These are phyloP conservation scores for Cryomyces minteri DNA, from an alignment of 495 filamentous ascomycete genomes.

Conservation along the genomic window DNA sequence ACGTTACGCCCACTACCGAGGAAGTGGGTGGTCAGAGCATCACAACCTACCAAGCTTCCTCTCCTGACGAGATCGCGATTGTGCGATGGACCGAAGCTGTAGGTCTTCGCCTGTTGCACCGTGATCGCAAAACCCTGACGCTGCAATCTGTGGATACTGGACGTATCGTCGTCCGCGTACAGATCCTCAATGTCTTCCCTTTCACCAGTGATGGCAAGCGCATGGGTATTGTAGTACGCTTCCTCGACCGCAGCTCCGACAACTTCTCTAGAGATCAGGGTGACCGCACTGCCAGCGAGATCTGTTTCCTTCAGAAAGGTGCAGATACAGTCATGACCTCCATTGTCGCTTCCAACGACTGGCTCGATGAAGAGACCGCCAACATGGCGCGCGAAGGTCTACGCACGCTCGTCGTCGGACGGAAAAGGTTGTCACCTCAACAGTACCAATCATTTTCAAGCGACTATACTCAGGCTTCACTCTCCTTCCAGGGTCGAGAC, in stretches of 20 bases:
- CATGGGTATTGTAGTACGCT: constrained; percentile 95
- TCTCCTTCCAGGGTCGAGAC: constrained; percentile 65
- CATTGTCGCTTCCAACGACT: constrained; percentile 90
- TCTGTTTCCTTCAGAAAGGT: constrained; percentile 98
- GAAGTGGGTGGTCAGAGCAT: constrained; percentile 56
- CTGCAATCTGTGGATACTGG: constrained; percentile 66
- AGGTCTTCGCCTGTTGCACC: constrained; percentile 65
- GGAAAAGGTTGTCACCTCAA: constrained; percentile 55
- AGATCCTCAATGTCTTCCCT: constrained; percentile 86
- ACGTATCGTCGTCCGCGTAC: constrained; percentile 62
- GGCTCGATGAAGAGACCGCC: constrained; percentile 94
- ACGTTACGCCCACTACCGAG: constrained; percentile 84
- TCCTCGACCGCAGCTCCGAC: constrained; percentile 28
- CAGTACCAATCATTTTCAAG: constrained; percentile 66
- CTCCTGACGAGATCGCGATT: constrained; percentile 96
- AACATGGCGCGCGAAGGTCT: constrained; percentile 98
- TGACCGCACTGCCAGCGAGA: constrained; percentile 32
- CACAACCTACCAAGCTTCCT: constrained; percentile 88
- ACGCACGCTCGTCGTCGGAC: constrained; percentile 81
- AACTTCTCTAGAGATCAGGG: constrained; percentile 14
- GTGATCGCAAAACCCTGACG: constrained; percentile 69
- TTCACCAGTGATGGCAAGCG: constrained; percentile 96
- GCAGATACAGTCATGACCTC: constrained; percentile 93
- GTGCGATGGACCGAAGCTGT: constrained; percentile 90
- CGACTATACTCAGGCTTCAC: constrained; percentile 59